Evolutionary conservation across 2,329 filamentous ascomycete species (phyloP).

Genomic region (Fonsecaea pugnacius): DNA sequence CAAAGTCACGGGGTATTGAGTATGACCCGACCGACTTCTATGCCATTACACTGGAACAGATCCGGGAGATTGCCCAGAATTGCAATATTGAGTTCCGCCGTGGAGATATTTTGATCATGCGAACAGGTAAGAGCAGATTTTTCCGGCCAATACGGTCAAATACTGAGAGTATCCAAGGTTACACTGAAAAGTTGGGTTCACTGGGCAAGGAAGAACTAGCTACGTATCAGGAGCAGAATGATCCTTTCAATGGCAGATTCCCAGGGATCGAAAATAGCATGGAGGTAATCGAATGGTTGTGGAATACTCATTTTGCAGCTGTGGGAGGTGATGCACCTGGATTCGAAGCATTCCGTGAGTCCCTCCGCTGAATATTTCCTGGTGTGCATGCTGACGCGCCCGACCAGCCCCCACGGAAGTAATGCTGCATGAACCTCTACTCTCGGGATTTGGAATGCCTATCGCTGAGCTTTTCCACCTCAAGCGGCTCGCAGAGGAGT

Average conservation of each 20-base stretch:
- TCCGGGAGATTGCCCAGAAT: constrained; percentile 56
- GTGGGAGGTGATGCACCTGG: constrained; percentile 41
- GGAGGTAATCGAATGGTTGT: constrained; percentile 39
- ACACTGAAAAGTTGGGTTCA: no score
- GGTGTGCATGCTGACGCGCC: no score
- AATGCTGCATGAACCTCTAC: background rate
- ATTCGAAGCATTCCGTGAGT: constrained; percentile 35
- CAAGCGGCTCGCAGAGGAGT: background rate
- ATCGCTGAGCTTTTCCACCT: background rate
- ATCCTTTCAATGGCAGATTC: background rate
- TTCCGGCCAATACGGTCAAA: background rate
- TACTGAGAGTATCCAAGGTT: no score
- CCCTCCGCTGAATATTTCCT: background rate
- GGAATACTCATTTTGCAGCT: constrained; percentile 42
- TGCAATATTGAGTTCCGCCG: constrained; percentile 47
- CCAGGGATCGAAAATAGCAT: constrained; percentile 22
- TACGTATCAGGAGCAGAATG: no score
- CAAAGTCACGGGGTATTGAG: background rate
- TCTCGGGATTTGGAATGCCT: background rate
- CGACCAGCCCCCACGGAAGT: no score
- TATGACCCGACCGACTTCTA: constrained; percentile 33
- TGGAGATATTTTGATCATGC: constrained; percentile 70
- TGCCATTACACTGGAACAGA: constrained; percentile 57
- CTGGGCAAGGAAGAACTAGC: no score
- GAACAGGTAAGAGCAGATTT: constrained; percentile 54